phyloP scores from a whole-genome alignment of 75 land plant genomes.

The Sequoia sempervirens region DNA sequence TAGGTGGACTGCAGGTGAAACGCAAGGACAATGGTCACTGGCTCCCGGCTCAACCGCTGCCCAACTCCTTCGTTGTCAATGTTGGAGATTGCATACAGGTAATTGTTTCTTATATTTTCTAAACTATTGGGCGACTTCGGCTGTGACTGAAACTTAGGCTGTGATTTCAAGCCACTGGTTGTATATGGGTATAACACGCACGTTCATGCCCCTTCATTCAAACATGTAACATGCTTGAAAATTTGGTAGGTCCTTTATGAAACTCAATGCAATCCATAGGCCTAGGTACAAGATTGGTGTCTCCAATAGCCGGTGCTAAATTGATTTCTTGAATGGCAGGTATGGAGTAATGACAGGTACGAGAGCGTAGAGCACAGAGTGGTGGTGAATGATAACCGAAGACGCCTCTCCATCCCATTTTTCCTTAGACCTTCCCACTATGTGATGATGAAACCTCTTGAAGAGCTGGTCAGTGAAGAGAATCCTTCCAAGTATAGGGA shows the following conservation, averaged over 20 bases:
- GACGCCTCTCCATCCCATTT: no score
- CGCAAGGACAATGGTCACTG: constrained; percentile 41
- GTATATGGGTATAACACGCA: constrained; percentile 17
- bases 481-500: constrained; percentile 49
- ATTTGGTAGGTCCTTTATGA: no score
- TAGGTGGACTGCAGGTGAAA: constrained; percentile 33
- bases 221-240: no score
- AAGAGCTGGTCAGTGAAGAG: constrained; percentile 22
- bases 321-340: constrained; percentile 20
- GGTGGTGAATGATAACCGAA: constrained; percentile 48
- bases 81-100: constrained; percentile 77
- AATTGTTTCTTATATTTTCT: not conserved
- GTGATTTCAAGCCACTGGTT: not conserved
- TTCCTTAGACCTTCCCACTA: not conserved
- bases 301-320: constrained; percentile 9
- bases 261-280: no score
- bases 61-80: constrained; percentile 32
- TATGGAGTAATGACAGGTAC: constrained; percentile 64
- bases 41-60: constrained; percentile 37
- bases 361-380: constrained; percentile 61
- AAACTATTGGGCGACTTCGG: not conserved
- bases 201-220: no score
- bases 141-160: not conserved
- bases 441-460: not conserved
- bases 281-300: not conserved